phyloP scores from a whole-genome alignment of 164 flowering plant genomes.

The Malania oleifera region DNA sequence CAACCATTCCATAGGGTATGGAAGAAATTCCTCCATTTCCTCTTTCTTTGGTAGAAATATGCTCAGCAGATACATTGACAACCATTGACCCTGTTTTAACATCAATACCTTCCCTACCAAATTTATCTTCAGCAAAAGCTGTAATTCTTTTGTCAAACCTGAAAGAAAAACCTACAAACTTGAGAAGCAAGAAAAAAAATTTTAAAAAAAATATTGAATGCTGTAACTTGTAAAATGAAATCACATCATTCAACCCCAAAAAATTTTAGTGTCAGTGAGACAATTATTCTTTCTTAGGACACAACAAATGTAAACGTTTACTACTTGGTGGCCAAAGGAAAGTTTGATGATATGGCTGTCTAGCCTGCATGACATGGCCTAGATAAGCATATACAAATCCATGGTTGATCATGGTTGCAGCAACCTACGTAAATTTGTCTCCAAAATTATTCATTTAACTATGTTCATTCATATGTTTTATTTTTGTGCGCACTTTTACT shows the following conservation, averaged over 20 bases:
- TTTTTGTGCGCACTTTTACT: too few relatives aligned
- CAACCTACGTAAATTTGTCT: too few relatives aligned
- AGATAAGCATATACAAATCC: too few relatives aligned
- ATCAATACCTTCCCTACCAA: constrained; percentile 82
- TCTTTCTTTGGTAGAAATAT: constrained; percentile 56
- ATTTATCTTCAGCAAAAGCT: constrained; percentile 81
- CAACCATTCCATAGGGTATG: constrained; percentile 89
- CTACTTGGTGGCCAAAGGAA: too few relatives aligned
- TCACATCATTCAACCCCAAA: not conserved
- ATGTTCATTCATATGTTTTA: too few relatives aligned
- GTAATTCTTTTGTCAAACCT: constrained; percentile 97
- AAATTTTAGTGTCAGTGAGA: too few relatives aligned
- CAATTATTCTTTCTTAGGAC: too few relatives aligned
- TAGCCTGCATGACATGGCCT: too few relatives aligned
- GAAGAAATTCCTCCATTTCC: constrained; percentile 42
- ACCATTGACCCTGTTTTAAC: constrained; percentile 83
- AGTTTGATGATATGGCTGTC: too few relatives aligned
- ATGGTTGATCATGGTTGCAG: too few relatives aligned
- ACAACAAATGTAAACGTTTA: too few relatives aligned
- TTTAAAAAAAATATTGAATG: not conserved
- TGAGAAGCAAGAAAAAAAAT: not conserved
- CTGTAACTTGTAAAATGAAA: not conserved
- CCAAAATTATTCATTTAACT: too few relatives aligned
- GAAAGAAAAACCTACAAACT: constrained; percentile 11
- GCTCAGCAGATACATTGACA: constrained; percentile 64